Conservation (phyloP, 768 basidiomycete genomes). For the Lactarius deliciosus region DNA sequence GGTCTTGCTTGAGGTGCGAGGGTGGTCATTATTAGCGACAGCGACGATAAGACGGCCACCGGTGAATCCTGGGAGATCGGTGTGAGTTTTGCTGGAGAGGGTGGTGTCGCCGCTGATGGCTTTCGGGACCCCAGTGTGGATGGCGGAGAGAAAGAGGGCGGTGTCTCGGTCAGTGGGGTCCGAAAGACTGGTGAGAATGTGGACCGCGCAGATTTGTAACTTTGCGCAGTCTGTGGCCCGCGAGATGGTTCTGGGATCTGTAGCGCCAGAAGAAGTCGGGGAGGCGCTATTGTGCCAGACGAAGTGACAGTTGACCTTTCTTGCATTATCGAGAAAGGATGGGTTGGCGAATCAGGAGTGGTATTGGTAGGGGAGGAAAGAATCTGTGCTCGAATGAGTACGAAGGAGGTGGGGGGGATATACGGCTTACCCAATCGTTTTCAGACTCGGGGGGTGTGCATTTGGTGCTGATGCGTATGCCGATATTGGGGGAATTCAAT, state of each 20-base stretch:
- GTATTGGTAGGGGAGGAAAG: neutral
- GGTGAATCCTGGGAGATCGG: neutral
- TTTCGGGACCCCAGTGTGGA: neutral
- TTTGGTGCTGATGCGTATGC: slow-evolving; percentile 2
- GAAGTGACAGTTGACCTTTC: neutral
- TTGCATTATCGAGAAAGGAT: neutral
- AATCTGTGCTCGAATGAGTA: slow-evolving; percentile 1
- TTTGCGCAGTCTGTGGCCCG: neutral
- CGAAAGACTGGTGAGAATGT: neutral
- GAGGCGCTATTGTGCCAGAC: neutral
- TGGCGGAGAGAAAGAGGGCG: neutral
- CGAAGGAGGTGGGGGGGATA: neutral
- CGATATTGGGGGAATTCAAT: neutral
- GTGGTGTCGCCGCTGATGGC: neutral
- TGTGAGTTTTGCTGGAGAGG: neutral
- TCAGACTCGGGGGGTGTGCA: neutral
- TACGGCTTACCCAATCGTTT: neutral
- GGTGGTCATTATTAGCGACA: no score
- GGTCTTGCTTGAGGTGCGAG: neutral
- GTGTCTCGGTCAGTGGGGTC: neutral
- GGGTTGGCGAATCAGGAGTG: neutral
- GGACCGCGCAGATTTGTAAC: neutral
- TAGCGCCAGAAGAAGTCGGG: neutral
- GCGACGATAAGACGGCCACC: no score
- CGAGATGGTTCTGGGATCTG: neutral